Percentiles rank a stretch among this genome's conserved stretches.
Conservation (phyloP, 1,284 basidiomycete genomes). For the Taiwanofungus camphoratus region DNA sequence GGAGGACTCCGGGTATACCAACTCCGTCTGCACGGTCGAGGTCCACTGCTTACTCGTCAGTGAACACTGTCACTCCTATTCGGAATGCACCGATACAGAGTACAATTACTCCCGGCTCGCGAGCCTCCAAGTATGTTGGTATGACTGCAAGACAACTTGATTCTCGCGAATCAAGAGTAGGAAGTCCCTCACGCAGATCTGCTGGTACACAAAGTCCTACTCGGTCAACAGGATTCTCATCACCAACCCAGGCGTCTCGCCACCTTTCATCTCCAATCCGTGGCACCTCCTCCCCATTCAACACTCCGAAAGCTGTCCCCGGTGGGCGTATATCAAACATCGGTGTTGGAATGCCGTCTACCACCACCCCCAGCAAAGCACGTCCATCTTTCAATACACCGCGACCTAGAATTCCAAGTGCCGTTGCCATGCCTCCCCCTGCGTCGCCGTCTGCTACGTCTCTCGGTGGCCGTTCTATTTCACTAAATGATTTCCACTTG, state of each 20-base stretch:
- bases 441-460: slow-evolving; percentile 43
- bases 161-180: slow-evolving; percentile 33
- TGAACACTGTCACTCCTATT: slow-evolving; percentile 18
- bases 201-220: slow-evolving; percentile 32
- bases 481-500: slow-evolving; percentile 29
- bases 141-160: slow-evolving; percentile 80
- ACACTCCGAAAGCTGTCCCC: slow-evolving; percentile 53
- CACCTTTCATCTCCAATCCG: slow-evolving; percentile 33
- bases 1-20: slow-evolving; percentile 24
- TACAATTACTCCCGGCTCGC: slow-evolving; percentile 71
- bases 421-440: slow-evolving; percentile 75
- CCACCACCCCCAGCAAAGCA: slow-evolving; percentile 37
- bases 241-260: slow-evolving; percentile 20
- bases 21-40: slow-evolving; percentile 21
- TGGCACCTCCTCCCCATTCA: slow-evolving; percentile 42
- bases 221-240: slow-evolving; percentile 28
- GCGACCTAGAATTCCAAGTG: slow-evolving; percentile 60
- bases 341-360: slow-evolving; percentile 36
- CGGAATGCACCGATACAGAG: slow-evolving; percentile 25
- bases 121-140: slow-evolving; percentile 77
- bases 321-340: slow-evolving; percentile 32
- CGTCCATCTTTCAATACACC: slow-evolving; percentile 50
- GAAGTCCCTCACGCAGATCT: slow-evolving; percentile 27
- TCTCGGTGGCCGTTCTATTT: slow-evolving; percentile 25
- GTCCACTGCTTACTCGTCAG: slow-evolving; percentile 9